Base-by-base conservation (phyloP, 2,329 filamentous ascomycete species). In the Stagonosporopsis tanaceti region DNA sequence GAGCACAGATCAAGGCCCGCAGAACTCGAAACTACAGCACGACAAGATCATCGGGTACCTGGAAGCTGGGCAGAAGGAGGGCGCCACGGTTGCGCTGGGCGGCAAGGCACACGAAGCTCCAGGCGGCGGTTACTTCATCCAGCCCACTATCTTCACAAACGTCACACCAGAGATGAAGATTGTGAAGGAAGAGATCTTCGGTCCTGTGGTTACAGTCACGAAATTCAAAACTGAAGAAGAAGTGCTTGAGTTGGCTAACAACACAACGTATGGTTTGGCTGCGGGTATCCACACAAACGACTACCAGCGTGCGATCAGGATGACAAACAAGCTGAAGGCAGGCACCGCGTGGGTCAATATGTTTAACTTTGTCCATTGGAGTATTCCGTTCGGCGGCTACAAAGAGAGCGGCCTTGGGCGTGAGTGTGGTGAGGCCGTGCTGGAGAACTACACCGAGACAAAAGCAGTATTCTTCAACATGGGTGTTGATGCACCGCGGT, bases 371-470 rank as follows among this genome's bases (percentile, higher is more conserved):
- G 42, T 46, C 0, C 42, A 54, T n/a, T 51, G 24, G 28, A 42
- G 41, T 4, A 48, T 58, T 6, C 59, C 54, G 12, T 58, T 61
- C 14, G 59, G 59, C 0, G 54, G 59, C 4, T 50, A 47, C 17
- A 58, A 55, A 70, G 72, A 79, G 71, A 75, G 57, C 3, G 78
- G 78, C 65, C 76, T 80, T 46, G 78, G 78, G 27, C 77, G 78
- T 58, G 78, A 81, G 68, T 68, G 79, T 17, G 78, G 78, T 50
- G 78, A 81, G 73, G 77, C 73, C 35, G 78, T 77, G 32, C 67
- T 80, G 17, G 77, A 76, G 45, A 79, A 79, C 64, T 80, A 79
- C 66, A 66, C 68, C 4, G 65, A 71, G 56, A 66, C 58, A 17
- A 73, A 76, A 63, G 72, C 70, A 8, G 71, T 75, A 4, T 55